Evolutionary conservation across 176 grass and related monocot species (phyloP), one percentile per base, ranked within the genome.

Genomic region (Avena eriantha): DNA sequence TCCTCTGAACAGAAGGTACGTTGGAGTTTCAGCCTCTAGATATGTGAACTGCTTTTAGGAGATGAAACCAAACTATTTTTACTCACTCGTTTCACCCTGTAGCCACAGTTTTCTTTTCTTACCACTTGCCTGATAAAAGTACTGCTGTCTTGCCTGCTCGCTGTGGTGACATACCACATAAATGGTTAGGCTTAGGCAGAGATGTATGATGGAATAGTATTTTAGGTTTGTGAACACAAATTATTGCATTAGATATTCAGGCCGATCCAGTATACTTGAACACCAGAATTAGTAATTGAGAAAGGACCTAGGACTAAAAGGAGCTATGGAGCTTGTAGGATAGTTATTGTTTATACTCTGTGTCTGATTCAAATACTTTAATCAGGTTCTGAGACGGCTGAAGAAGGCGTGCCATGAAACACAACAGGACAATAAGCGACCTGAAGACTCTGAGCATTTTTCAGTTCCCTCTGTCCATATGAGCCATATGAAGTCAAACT

Each of bases 381-480:
- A 58, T 31, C 77, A 99, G 97, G 94, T 93, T 89, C 78, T 93
- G 39, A 96, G 89, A 90, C 92, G 97, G 49, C 78, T 99, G 89
- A 99, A 96, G 87, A 99, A 99, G 87, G 76, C 51, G 8, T 73
- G 71, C 46, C 36, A 65, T 66, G 92, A 93, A 91, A 83, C 74
- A 58, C 82, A 59, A 56, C 80, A 76, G 5, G 50, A 43, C 35
- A 80, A 75, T 79, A 69, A 65, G 69, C 48, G 8, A 53, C 39
- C 58, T 2, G 72, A 87, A 77, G 79, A 85, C 56, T 87, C 55
- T 46, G 57, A 80, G 66, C 61, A 59, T 77, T 80, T 23, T 77
- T 87, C 81, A 74, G 59, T 77, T 70, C 58, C 39, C 57, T 35
- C 67, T 0, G 75, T 58, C 47, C 19, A 8, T 47, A 24, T 34